Evolutionary conservation across 306 rosid genomes (phyloP), one percentile per base, ranked within the genome.

Genomic region (Sicyos edulis): DNA sequence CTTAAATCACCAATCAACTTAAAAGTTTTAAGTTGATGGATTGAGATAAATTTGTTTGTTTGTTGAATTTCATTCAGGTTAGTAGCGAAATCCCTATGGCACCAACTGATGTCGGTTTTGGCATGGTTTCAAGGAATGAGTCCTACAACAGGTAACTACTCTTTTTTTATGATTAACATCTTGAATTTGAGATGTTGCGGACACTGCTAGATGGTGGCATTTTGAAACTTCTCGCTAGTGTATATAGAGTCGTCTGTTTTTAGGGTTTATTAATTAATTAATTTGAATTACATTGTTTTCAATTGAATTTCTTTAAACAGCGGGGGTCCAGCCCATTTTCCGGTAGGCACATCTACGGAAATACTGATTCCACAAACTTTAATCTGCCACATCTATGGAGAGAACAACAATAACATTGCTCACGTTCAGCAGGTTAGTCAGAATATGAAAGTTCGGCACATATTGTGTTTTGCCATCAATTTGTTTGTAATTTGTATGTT

Each of bases 401-500:
- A 88, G 72, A 88, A 84, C 80, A 85, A 73, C 75, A 60, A 80
- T 74, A 88, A 77, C 81, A 78, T 91, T 40, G 71, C 49, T 72
- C 91, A 91, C 74, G 89, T 91, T 78, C 87, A 71, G 77, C 89
- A 91, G 96, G 96, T 91, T 20, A 68, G 79, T 84, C 70, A n/a
- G 54, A 60, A 22, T 65, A 54, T 32, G 55, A 9, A 20, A 21
- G 32, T 64, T n/a, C 4, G 1, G 47, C 53, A 53, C 17, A 14
- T 15, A 32, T 16, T 16, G 49, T 47, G 47, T 78, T 72, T 78
- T 51, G 29, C 66, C 62, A 34, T 47, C 26, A 54, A 65, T 40
- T 29, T 68, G 79, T 40, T 22, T 70, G 5, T 8, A 50, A 50
- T 14, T 50, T 50, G 54, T 50, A n/a, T n/a, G n/a, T n/a, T n/a